Conservation (phyloP, 768 basidiomycete genomes). For the Gautieria morchelliformis region DNA sequence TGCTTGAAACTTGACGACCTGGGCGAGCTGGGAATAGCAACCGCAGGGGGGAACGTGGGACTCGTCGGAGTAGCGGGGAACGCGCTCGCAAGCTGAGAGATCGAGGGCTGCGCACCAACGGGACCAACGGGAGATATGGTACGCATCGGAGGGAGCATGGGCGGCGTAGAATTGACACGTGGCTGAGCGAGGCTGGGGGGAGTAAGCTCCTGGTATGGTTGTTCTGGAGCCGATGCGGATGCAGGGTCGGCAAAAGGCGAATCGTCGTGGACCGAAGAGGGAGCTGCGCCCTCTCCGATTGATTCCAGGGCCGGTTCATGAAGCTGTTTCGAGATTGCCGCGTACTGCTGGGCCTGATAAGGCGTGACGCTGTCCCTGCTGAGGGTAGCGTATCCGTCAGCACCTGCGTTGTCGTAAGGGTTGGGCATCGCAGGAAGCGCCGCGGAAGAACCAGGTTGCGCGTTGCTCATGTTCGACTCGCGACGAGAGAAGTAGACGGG, state of each 20-base stretch:
- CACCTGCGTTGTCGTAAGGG: background rate
- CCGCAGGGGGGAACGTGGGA: conserved; percentile 10
- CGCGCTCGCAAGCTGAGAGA: conserved; percentile 10
- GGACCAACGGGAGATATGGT: conserved; percentile 29
- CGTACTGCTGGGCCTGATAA: conserved; percentile 67
- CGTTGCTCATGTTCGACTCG: background rate
- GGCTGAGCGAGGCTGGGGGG: background rate
- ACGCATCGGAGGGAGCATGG: conserved; percentile 40
- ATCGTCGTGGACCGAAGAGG: conserved; percentile 24
- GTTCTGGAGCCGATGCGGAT: background rate
- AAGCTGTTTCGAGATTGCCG: conserved; percentile 53
- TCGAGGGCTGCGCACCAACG: conserved; percentile 17
- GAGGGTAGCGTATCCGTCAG: conserved; percentile 18
- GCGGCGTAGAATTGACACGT: conserved; percentile 43
- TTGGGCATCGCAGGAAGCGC: background rate
- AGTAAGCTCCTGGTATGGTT: background rate
- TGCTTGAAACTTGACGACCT: background rate
- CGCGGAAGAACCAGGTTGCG: background rate
- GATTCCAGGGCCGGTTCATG: conserved; percentile 21
- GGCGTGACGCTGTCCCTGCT: conserved; percentile 62
- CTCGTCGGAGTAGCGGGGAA: background rate
- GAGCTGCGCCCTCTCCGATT: conserved; percentile 21
- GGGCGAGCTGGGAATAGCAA: conserved; percentile 11
- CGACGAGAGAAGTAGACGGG: conserved; percentile 5
- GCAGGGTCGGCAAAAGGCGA: conserved; percentile 19